Evolutionary conservation across 768 basidiomycete genomes (phyloP).

Genomic region (Pleurotus platypus): DNA sequence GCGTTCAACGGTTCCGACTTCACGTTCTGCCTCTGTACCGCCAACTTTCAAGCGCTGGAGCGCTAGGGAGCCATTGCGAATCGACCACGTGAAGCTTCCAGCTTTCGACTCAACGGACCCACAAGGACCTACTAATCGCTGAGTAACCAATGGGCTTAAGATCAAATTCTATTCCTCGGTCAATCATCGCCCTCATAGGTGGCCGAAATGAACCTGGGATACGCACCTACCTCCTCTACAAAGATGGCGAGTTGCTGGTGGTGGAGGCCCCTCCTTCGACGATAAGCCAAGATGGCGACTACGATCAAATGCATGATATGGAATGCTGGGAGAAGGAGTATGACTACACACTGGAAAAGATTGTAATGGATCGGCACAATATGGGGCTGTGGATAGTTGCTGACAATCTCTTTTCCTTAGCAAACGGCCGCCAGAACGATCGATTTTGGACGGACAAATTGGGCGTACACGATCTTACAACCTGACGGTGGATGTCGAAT

Average conservation of each 20-base stretch:
- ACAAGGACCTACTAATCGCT: conserved; percentile 9
- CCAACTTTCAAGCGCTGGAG: too few relatives aligned
- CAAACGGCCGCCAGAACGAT: conserved; percentile 25
- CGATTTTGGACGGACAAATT: conserved; percentile 31
- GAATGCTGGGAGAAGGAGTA: conserved; percentile 6
- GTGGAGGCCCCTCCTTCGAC: conserved; percentile 8
- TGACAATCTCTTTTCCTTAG: conserved; percentile 9
- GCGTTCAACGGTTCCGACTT: too few relatives aligned
- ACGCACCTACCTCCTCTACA: conserved; percentile 9
- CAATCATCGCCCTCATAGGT: conserved; percentile 8
- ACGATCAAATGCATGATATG: conserved; percentile 1
- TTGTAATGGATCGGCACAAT: background rate
- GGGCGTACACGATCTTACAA: conserved; percentile 27
- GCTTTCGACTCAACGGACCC: conserved; percentile 2
- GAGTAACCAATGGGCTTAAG: conserved; percentile 1
- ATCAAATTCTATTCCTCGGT: conserved; percentile 7
- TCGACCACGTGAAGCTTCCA: too few relatives aligned
- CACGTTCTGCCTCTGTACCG: too few relatives aligned
- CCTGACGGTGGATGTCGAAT: conserved; percentile 26
- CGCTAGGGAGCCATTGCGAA: too few relatives aligned
- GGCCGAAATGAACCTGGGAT: conserved; percentile 8
- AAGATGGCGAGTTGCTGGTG: conserved; percentile 10
- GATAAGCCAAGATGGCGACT: background rate
- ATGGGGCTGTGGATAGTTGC: background rate
- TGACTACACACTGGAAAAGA: conserved; percentile 5